Conservation (phyloP, 176 grass and related monocot species). For the Coix lacrymajobi region DNA sequence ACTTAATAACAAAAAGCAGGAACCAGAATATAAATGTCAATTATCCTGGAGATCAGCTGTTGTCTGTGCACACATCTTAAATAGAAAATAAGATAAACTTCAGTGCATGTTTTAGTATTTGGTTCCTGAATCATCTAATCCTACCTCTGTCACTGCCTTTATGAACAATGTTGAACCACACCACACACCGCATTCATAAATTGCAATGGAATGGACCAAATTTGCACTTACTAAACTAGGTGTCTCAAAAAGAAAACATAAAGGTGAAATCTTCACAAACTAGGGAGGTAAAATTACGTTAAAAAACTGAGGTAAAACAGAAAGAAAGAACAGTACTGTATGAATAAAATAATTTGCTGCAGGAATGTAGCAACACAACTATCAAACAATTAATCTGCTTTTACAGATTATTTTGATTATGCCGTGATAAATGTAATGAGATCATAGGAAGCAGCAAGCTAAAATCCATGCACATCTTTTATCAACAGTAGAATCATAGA, state of each 20-base stretch:
- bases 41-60: neutral
- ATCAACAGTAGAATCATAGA: neutral
- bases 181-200: neutral
- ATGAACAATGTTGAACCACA: neutral
- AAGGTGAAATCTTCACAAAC: neutral
- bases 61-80: constrained; percentile 15
- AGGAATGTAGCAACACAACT: neutral
- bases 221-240: neutral
- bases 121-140: neutral
- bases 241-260: neutral
- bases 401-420: neutral
- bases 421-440: neutral
- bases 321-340: neutral
- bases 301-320: neutral
- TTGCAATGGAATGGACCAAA: neutral
- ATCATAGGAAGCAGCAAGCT: neutral
- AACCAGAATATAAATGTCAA: neutral
- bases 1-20: neutral
- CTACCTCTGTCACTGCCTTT: neutral
- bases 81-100: neutral
- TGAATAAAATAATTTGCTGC: neutral
- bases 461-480: neutral
- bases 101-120: neutral
- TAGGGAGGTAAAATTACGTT: neutral
- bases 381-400: neutral